phyloP scores from a whole-genome alignment of 129 eudicot genomes.

The Tanacetum coccineum region DNA sequence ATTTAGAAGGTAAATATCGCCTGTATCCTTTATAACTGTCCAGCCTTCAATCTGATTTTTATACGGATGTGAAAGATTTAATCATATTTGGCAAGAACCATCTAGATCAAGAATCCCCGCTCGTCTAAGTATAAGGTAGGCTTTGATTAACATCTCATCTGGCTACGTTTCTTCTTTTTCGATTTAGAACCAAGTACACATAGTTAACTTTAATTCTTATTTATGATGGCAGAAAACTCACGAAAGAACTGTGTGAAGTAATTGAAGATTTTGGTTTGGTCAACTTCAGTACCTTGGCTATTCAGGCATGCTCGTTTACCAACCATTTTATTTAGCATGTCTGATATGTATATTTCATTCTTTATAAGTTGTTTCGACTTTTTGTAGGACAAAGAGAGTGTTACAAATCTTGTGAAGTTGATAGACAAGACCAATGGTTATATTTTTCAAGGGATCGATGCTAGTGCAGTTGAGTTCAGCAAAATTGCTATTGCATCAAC shows the following conservation, averaged over 20 bases:
- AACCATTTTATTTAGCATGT: background rate
- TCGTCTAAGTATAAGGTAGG: constrained; percentile 75
- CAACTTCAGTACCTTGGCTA: constrained; percentile 78
- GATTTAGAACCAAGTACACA: constrained; percentile 2
- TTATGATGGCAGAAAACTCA: constrained; percentile 61
- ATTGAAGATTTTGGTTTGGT: constrained; percentile 71
- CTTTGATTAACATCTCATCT: background rate
- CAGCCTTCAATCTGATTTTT: constrained; percentile 91
- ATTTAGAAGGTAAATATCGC: background rate
- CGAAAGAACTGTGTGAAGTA: constrained; percentile 92
- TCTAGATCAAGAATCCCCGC: constrained; percentile 80
- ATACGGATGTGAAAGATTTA: constrained; percentile 89
- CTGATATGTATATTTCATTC: background rate
- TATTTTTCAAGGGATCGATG: constrained; percentile 81
- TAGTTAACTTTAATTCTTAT: background rate
- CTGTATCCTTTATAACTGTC: constrained; percentile 9
- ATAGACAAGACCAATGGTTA: constrained; percentile 92
- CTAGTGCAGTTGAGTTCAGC: constrained; percentile 84
- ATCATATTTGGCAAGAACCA: constrained; percentile 61
- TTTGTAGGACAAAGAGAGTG: constrained; percentile 64
- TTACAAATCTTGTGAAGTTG: constrained; percentile 74
- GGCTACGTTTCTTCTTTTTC: background rate
- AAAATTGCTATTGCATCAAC: constrained; percentile 67
- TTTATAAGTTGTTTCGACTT: background rate
- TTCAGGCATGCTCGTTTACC: constrained; percentile 45